These are phyloP conservation scores for Echinosophora koreensis DNA, from an alignment of 306 rosid species.

Conservation along the genomic window DNA sequence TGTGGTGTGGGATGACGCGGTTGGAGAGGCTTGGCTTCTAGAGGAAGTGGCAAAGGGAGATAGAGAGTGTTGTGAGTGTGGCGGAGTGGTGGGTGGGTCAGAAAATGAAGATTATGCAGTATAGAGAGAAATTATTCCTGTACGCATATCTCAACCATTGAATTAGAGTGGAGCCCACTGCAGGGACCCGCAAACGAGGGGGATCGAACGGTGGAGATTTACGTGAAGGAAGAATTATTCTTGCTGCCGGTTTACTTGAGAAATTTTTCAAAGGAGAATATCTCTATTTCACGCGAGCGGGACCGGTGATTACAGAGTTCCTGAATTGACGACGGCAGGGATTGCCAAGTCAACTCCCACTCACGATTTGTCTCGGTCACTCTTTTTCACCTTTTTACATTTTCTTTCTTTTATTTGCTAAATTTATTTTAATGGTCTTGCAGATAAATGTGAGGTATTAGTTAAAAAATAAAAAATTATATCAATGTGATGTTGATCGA, in stretches of 20 bases:
- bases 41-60: constrained; percentile 19
- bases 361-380: constrained; percentile 1
- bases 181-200: too few species aligned
- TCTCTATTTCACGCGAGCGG: constrained; percentile 43
- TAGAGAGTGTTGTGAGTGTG: background rate
- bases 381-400: background rate
- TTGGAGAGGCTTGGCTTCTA: constrained; percentile 42
- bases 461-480: too few species aligned
- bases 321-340: constrained; percentile 37
- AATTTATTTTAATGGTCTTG: too few species aligned
- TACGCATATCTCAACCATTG: background rate
- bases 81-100: constrained; percentile 42
- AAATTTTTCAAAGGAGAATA: constrained; percentile 33
- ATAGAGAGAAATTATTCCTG: background rate
- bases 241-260: too few species aligned
- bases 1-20: constrained; percentile 47
- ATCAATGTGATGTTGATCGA: too few species aligned
- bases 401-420: too few species aligned
- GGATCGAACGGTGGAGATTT: too few species aligned
- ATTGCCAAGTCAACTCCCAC: constrained; percentile 45
- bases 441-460: too few species aligned
- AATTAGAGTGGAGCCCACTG: too few species aligned
- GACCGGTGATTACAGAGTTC: constrained; percentile 46
- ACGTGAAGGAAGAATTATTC: too few species aligned
- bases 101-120: constrained; percentile 43